Conservation (phyloP, 2,329 filamentous ascomycete genomes). For the Talaromyces atroroseus region DNA sequence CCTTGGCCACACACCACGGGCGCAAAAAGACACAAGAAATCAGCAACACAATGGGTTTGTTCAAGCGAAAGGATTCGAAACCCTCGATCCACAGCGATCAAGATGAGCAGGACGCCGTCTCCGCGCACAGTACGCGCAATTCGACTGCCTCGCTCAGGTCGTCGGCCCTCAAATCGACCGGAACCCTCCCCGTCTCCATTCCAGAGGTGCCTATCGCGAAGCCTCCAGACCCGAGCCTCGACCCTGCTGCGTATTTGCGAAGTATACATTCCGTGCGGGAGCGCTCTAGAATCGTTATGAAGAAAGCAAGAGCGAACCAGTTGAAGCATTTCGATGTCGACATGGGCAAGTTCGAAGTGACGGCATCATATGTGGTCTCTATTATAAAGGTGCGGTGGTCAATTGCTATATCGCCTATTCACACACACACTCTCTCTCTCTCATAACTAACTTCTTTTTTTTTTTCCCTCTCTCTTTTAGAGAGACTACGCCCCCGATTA, state of each 20-base stretch:
- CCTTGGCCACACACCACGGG: background rate
- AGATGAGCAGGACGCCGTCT: constrained; percentile 37
- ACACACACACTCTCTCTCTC: no score
- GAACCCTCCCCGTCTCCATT: constrained; percentile 48
- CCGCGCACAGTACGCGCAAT: constrained; percentile 39
- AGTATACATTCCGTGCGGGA: constrained; percentile 86
- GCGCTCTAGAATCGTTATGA: constrained; percentile 64
- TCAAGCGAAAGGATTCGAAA: constrained; percentile 44
- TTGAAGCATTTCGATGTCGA: constrained; percentile 86
- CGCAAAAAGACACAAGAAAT: background rate
- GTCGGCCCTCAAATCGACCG: constrained; percentile 42
- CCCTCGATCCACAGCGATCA: constrained; percentile 32
- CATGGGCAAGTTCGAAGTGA: constrained; percentile 74
- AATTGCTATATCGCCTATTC: background rate
- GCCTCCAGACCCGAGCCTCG: constrained; percentile 78
- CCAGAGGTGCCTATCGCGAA: constrained; percentile 75
- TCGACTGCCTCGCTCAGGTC: constrained; percentile 47
- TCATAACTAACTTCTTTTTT: background rate
- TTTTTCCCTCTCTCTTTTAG: constrained; percentile 43
- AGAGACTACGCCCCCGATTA: constrained; percentile 66
- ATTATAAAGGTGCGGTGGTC: constrained; percentile 78
- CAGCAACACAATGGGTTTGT: constrained; percentile 36
- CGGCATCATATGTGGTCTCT: constrained; percentile 79
- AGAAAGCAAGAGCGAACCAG: constrained; percentile 70
- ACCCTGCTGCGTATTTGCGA: constrained; percentile 84